A percentile compares a stretch with the other conserved stretches of the same genome.
Conservation (phyloP, 345 rosid species). For the Syzygium grande region DNA sequence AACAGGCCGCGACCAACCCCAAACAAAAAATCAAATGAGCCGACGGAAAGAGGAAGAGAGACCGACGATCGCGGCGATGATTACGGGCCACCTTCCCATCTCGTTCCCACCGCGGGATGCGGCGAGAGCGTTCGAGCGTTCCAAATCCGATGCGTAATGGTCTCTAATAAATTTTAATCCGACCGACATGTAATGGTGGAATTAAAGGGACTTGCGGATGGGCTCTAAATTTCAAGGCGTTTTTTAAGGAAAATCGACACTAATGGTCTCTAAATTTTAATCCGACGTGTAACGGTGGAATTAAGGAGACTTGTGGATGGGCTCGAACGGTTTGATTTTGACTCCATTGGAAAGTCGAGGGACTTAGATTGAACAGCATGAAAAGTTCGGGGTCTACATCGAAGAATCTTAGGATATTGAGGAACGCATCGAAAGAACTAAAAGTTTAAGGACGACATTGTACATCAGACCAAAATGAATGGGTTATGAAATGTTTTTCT, state of each 20-base stretch:
- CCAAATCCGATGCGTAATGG: neutral
- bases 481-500: too few relatives aligned
- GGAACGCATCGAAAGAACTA: accelerated
- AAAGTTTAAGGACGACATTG: neutral
- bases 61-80: neutral
- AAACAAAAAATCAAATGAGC: neutral
- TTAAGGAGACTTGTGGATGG: neutral
- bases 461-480: neutral
- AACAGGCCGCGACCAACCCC: neutral
- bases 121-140: neutral
- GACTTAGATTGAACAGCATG: neutral
- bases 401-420: accelerated
- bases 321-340: neutral
- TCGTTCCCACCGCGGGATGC: neutral
- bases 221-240: neutral
- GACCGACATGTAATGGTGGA: accelerated
- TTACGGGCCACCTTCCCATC: neutral
- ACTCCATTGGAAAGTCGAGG: accelerated
- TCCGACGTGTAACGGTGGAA: too few relatives aligned
- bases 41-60: neutral
- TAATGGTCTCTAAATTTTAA: neutral
- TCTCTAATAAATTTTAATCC: neutral
- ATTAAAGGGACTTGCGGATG: neutral
- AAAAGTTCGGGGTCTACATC: accelerated
- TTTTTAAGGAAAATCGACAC: neutral